Evolutionary conservation across 768 basidiomycete species (phyloP).

Genomic region (Termitomyces sp.): DNA sequence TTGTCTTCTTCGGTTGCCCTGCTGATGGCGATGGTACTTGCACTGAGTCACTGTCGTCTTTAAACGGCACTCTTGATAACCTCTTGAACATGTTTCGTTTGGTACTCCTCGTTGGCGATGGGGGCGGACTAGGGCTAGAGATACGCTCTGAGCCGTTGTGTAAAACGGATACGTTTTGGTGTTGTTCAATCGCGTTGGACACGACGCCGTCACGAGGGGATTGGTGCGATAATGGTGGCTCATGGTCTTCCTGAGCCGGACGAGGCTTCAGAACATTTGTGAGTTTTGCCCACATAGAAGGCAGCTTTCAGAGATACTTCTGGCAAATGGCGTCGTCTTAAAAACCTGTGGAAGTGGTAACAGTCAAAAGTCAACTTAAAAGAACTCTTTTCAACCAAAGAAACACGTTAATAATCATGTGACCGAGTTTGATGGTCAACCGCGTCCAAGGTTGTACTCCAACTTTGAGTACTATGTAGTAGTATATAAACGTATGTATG

Average conservation of each 20-base stretch:
- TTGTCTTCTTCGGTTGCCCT: conserved; percentile 49
- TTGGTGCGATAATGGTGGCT: conserved; percentile 15
- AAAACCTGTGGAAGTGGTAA: conserved; percentile 10
- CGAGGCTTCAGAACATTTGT: conserved; percentile 48
- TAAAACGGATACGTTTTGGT: conserved; percentile 58
- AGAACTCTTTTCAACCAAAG: conserved; percentile 15
- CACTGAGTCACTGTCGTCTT: conserved; percentile 34
- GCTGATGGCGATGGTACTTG: conserved; percentile 32
- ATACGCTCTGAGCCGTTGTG: conserved; percentile 30
- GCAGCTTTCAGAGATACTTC: background rate
- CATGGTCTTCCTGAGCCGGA: conserved; percentile 24
- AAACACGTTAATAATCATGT: conserved; percentile 18
- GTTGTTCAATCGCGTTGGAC: conserved; percentile 50
- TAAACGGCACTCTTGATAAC: conserved; percentile 33
- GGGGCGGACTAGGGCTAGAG: conserved; percentile 33
- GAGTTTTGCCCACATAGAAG: conserved; percentile 57
- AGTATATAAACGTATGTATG: too few species aligned
- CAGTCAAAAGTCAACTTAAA: conserved; percentile 6
- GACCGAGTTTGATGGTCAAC: conserved; percentile 13
- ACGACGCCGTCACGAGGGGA: conserved; percentile 36
- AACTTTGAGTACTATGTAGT: too few species aligned
- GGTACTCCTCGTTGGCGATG: conserved; percentile 44
- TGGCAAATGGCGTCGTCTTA: background rate
- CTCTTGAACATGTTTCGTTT: conserved; percentile 52
- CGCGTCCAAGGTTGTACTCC: too few species aligned